Evolutionary conservation across 177 flowering plant genomes (phyloP), one percentile per base, ranked within the genome.

Genomic region (Telopea speciosissima): DNA sequence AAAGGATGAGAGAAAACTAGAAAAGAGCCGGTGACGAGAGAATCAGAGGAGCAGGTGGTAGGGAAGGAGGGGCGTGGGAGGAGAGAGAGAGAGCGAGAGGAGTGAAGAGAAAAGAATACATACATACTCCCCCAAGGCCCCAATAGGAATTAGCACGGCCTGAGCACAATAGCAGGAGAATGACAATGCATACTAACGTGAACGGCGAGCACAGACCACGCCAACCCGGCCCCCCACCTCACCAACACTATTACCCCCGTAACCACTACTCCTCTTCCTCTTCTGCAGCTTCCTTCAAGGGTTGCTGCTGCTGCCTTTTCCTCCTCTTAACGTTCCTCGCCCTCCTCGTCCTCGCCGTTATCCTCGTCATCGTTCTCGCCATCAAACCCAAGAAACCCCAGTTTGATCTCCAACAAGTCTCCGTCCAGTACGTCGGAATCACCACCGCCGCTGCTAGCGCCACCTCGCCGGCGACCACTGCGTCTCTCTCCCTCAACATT

Each of bases 291-390:
- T 87, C 97, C 25, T 79, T 96, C 75, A 88, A 81, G 70, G 99
- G 99, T 68, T 96, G 99, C 76, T 93, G 98, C 76, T 96, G 99
- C 79, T 96, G 98, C 77, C 94, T 96, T 72, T 90, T 96, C 84
- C 89, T 91, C 23, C 91, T 96, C 72, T 81, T 91, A 76, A 81
- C 92, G 80, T 89, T 93, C 86, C 83, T 96, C 45, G 84, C 77
- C 36, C 95, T 96, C 72, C 81, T 93, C 25, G 71, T 78, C 62
- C 79, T 93, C 65, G 99, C 97, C 66, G 82, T 90, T 14, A 76
- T 83, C 69, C 92, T 96, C 65, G 79, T 93, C 65, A 70, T 96
- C 23, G 72, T 89, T 80, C 90, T 96, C 63, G 97, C 97, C 67
- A 84, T 96, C 23, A 93, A 93, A 66, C 99, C 99, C 36, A 90